Evolutionary conservation across 768 basidiomycete species (phyloP).

Genomic region (Harrya chromipes): DNA sequence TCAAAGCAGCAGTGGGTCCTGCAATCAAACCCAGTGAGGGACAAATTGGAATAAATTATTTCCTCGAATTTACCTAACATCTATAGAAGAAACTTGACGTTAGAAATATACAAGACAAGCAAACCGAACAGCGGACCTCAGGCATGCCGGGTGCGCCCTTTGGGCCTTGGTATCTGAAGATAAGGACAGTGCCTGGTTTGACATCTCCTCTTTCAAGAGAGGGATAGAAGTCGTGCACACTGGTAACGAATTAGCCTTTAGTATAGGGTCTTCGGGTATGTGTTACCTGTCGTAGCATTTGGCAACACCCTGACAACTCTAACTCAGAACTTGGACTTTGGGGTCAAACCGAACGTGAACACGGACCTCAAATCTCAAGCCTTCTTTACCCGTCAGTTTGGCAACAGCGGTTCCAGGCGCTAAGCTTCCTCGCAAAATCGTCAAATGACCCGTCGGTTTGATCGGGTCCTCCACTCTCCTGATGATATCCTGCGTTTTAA

Average conservation of each 20-base stretch:
- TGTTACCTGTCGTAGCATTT: slow-evolving; percentile 72
- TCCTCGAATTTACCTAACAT: slow-evolving; percentile 40
- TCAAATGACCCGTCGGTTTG: slow-evolving; percentile 83
- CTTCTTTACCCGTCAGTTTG: slow-evolving; percentile 94
- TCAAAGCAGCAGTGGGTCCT: slow-evolving; percentile 80
- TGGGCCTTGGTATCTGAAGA: slow-evolving; percentile 87
- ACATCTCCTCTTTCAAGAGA: slow-evolving; percentile 73
- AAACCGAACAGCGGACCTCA: slow-evolving; percentile 43
- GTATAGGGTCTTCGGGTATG: neutral
- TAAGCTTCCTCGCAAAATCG: slow-evolving; percentile 85
- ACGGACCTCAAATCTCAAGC: slow-evolving; percentile 71
- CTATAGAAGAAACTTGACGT: slow-evolving; percentile 20
- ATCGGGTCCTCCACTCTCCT: slow-evolving; percentile 71
- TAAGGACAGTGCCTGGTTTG: slow-evolving; percentile 68
- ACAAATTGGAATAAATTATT: neutral
- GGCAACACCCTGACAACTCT: slow-evolving; percentile 53
- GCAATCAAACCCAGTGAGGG: slow-evolving; percentile 9
- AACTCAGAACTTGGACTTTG: neutral
- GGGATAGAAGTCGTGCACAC: slow-evolving; percentile 68
- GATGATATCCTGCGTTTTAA: slow-evolving; percentile 75
- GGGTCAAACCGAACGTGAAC: neutral
- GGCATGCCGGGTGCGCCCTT: slow-evolving; percentile 94
- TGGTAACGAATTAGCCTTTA: slow-evolving; percentile 24
- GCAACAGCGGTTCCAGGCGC: slow-evolving; percentile 86
- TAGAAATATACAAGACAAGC: neutral